These are phyloP conservation scores for Crinitomyces ghanaensis DNA, from an alignment of 805 yeast genomes.

Conservation along the genomic window DNA sequence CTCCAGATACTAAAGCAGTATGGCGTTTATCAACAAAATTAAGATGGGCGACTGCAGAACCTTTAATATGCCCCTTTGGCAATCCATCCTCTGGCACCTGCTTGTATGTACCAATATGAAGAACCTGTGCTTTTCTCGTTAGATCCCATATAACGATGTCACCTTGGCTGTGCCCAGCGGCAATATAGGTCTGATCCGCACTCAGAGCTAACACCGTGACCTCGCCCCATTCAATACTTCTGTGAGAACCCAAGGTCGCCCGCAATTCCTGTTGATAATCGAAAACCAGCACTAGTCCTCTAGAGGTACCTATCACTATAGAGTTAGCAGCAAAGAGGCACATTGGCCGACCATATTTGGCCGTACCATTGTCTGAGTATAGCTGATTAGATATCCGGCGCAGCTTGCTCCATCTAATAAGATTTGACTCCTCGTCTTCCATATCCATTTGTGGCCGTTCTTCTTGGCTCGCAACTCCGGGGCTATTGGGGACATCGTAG, in stretches of 20 bases:
- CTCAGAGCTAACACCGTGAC: slow-evolving; percentile 51
- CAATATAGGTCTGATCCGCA: slow-evolving; percentile 56
- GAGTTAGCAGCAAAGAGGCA: slow-evolving; percentile 26
- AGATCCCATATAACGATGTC: slow-evolving; percentile 60
- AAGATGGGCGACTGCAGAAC: slow-evolving; percentile 33
- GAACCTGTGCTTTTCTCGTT: slow-evolving; percentile 11
- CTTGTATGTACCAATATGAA: slow-evolving; percentile 6
- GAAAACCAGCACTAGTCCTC: slow-evolving; percentile 55
- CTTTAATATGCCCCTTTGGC: slow-evolving; percentile 31
- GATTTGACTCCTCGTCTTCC: slow-evolving; percentile 9
- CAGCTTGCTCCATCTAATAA: slow-evolving; percentile 30
- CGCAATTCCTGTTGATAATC: slow-evolving; percentile 53
- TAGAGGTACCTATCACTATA: slow-evolving; percentile 53
- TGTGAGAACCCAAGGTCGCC: slow-evolving; percentile 29
- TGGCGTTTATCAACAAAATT: slow-evolving; percentile 40
- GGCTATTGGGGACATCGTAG: too few relatives aligned
- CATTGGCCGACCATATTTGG: slow-evolving; percentile 42
- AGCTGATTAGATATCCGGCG: slow-evolving; percentile 29
- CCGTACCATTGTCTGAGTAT: slow-evolving; percentile 25
- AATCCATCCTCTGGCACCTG: too few relatives aligned
- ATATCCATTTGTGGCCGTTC: not conserved
- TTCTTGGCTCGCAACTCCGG: too few relatives aligned
- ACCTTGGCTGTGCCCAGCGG: slow-evolving; percentile 61
- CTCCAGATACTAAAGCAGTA: slow-evolving; percentile 46
- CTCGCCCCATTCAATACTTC: slow-evolving; percentile 30